Conservation (phyloP, 2,329 filamentous ascomycete species). For the Rutstroemia sydowiana region DNA sequence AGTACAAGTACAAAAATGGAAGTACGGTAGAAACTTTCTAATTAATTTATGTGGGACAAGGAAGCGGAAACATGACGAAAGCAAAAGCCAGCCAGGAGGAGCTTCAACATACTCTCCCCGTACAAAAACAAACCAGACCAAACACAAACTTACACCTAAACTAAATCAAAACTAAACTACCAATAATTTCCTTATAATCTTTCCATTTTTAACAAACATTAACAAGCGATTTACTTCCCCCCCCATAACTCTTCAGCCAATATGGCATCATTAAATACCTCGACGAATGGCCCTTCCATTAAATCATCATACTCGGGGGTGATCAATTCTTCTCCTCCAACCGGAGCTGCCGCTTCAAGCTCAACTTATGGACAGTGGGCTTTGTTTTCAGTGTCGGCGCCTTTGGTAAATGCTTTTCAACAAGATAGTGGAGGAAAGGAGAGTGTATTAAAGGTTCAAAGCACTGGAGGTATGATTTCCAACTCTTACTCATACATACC, state of each 20-base stretch:
- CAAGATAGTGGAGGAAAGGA: constrained; percentile 74
- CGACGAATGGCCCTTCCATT: constrained; percentile 74
- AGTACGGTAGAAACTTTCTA: too few relatives aligned
- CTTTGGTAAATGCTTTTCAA: constrained; percentile 88
- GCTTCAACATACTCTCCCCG: too few relatives aligned
- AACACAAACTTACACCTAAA: background rate
- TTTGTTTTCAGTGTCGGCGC: constrained; percentile 85
- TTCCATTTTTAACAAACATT: background rate
- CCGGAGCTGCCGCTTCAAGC: constrained; percentile 54
- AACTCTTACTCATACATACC: background rate
- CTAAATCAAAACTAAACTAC: background rate
- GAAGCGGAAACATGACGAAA: background rate
- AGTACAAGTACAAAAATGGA: too few relatives aligned
- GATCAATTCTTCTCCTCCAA: constrained; percentile 51
- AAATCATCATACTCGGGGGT: constrained; percentile 72
- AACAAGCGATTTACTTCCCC: background rate
- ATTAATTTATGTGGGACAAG: background rate
- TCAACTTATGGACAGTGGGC: constrained; percentile 89
- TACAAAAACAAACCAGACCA: background rate
- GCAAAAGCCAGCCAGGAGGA: background rate
- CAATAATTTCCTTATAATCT: background rate
- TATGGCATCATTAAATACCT: constrained; percentile 77
- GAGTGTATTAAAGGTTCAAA: constrained; percentile 90
- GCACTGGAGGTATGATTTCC: constrained; percentile 61
- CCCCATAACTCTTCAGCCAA: constrained; percentile 8